Percentiles rank a stretch among this genome's conserved stretches.
phyloP scores from a whole-genome alignment of 129 eudicot species.

The Centella asiatica region DNA sequence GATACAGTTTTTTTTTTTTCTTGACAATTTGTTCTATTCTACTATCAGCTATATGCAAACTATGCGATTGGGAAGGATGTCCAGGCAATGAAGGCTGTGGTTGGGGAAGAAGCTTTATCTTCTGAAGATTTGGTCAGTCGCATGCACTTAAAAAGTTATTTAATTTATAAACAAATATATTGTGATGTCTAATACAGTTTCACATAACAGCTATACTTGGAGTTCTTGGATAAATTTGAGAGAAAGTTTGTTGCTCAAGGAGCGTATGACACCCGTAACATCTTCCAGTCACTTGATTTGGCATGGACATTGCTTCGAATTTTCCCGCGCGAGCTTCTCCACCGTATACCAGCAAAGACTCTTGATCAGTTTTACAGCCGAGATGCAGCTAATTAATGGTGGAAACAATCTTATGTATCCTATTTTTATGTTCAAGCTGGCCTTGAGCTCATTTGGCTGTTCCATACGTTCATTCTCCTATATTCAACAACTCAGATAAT shows the following conservation, averaged over 20 bases:
- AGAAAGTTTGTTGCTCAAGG: constrained; percentile 99
- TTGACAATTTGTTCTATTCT: not conserved
- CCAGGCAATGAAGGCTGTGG: constrained; percentile 99
- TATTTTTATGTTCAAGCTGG: not conserved
- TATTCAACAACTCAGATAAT: constrained; percentile 6
- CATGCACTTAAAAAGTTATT: not conserved
- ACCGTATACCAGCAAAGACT: constrained; percentile 99
- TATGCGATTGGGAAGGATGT: constrained; percentile 99
- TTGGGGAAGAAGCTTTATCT: constrained; percentile 98
- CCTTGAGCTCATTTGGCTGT: not conserved
- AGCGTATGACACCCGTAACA: constrained; percentile 94
- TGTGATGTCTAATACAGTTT: not conserved
- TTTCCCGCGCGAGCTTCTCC: constrained; percentile 98
- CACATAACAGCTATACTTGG: constrained; percentile 68
- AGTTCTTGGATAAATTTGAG: constrained; percentile 95
- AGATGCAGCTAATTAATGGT: constrained; percentile 57
- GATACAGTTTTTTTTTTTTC: not conserved
- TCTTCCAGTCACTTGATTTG: constrained; percentile 92
- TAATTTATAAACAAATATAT: not conserved
- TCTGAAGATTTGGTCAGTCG: constrained; percentile 85
- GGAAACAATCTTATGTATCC: constrained; percentile 8
- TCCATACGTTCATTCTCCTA: constrained; percentile 3
- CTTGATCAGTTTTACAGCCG: constrained; percentile 92
- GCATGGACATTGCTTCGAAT: constrained; percentile 96
- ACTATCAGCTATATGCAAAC: constrained; percentile 76